Percentiles rank a stretch among this genome's conserved stretches.
These are phyloP conservation scores for Polyporus tsugae DNA, from an alignment of 1,284 basidiomycete genomes.

Conservation along the genomic window DNA sequence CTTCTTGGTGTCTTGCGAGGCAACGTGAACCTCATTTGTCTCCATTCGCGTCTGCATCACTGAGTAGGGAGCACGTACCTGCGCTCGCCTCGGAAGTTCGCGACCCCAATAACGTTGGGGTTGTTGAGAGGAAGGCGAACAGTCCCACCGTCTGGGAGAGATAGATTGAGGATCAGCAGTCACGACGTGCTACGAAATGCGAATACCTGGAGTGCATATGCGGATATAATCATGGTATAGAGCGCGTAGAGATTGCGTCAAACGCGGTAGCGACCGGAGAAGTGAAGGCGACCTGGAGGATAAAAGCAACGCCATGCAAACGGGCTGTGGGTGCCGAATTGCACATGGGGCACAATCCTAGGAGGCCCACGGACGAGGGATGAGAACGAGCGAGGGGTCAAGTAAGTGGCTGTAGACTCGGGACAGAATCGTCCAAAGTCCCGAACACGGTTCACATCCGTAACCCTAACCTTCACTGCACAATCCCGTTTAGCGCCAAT, in stretches of 20 bases:
- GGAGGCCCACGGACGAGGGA: neutral
- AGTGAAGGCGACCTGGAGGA: constrained; percentile 20
- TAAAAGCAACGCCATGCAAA: constrained; percentile 40
- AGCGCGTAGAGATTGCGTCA: constrained; percentile 24
- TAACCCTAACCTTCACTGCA: neutral
- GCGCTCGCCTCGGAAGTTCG: constrained; percentile 80
- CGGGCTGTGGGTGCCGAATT: constrained; percentile 33
- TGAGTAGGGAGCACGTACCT: constrained; percentile 52
- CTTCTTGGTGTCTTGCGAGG: constrained; percentile 74
- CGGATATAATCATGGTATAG: constrained; percentile 77
- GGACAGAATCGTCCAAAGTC: neutral
- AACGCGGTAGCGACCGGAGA: constrained; percentile 21
- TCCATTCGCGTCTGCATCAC: constrained; percentile 1
- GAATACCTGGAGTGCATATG: constrained; percentile 62
- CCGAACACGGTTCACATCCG: neutral
- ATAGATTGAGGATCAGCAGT: neutral
- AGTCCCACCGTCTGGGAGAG: constrained; percentile 43
- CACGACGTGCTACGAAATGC: neutral
- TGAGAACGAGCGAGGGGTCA: neutral
- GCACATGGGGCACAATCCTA: constrained; percentile 34
- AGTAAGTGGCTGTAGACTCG: neutral
- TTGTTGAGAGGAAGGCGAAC: constrained; percentile 53
- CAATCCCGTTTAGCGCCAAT: neutral
- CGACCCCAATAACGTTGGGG: constrained; percentile 74
- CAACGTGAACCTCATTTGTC: constrained; percentile 5